A percentile compares a stretch with the other conserved stretches of the same genome.
These are phyloP conservation scores for Xylaria sp. DNA, from an alignment of 2,329 filamentous ascomycete genomes.

Conservation along the genomic window DNA sequence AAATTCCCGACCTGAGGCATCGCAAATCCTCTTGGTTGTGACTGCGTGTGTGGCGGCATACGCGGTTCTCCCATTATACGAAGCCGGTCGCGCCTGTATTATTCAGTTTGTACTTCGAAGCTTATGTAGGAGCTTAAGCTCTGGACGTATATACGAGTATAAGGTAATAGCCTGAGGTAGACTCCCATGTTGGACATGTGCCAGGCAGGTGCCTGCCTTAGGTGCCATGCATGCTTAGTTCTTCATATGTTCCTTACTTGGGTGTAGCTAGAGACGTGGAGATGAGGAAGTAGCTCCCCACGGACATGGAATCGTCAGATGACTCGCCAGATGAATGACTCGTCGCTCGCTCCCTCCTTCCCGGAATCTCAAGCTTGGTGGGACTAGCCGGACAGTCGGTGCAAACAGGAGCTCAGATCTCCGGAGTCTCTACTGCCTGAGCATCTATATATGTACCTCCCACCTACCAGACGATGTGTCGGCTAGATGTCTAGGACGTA, in stretches of 20 bases:
- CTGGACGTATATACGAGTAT: background rate
- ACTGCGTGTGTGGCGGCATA: background rate
- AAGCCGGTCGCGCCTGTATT: constrained; percentile 13
- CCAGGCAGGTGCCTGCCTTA: background rate
- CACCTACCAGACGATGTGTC: background rate
- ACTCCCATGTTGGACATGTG: background rate
- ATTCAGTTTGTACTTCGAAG: background rate
- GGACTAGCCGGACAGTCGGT: background rate
- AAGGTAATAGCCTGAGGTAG: background rate
- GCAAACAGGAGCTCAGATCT: background rate
- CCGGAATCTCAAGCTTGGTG: background rate
- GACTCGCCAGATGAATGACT: constrained; percentile 1
- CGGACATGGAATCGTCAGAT: background rate
- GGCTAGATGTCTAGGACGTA: background rate
- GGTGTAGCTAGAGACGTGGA: too few species aligned
- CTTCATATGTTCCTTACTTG: too few species aligned
- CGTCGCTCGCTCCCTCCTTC: constrained; percentile 18
- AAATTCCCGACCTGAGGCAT: background rate
- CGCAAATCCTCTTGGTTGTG: background rate
- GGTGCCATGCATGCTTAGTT: background rate
- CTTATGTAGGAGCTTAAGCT: background rate
- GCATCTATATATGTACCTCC: background rate
- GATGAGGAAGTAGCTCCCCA: background rate
- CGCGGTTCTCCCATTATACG: constrained; percentile 6
- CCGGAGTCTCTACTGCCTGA: background rate